These are phyloP conservation scores for Daldinia vernicosa DNA, from an alignment of 495 filamentous ascomycete genomes.

Conservation along the genomic window DNA sequence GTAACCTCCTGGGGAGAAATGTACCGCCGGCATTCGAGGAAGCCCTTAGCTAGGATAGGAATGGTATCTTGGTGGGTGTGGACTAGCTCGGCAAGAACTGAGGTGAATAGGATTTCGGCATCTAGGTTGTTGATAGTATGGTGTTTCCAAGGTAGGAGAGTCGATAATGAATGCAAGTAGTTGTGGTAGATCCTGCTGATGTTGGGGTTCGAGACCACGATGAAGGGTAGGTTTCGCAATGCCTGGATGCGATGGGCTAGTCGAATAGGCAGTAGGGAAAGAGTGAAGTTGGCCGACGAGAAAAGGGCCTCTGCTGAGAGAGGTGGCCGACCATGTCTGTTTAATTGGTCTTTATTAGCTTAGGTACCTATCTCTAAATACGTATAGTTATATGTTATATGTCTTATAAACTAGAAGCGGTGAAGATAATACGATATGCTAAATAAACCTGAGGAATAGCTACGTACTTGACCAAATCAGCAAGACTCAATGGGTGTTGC, in stretches of 20 bases:
- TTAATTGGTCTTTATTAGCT: constrained; percentile 9
- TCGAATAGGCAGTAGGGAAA: constrained; percentile 90
- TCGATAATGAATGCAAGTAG: constrained; percentile 90
- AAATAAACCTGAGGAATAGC: background rate
- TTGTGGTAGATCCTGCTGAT: constrained; percentile 93
- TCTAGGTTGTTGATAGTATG: constrained; percentile 79
- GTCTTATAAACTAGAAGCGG: constrained; percentile 11
- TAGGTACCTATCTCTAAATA: constrained; percentile 11
- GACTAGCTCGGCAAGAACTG: constrained; percentile 91
- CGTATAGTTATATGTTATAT: background rate
- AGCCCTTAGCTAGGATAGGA: constrained; percentile 87
- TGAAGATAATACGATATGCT: constrained; percentile 1
- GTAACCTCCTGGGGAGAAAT: constrained; percentile 83
- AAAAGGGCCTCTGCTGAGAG: constrained; percentile 81
- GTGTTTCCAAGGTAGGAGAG: constrained; percentile 81
- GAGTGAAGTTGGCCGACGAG: constrained; percentile 91
- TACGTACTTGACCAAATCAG: constrained; percentile 84
- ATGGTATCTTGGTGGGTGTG: constrained; percentile 95
- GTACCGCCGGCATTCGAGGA: constrained; percentile 90
- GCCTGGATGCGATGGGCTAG: constrained; percentile 93
- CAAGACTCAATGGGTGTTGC: constrained; percentile 81
- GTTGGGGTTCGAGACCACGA: constrained; percentile 95
- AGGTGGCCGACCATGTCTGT: constrained; percentile 88
- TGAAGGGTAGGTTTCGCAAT: constrained; percentile 91
- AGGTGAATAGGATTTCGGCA: constrained; percentile 89